phyloP scores from a whole-genome alignment of 2,329 filamentous ascomycete species.

The Rugonectria rugulosa region DNA sequence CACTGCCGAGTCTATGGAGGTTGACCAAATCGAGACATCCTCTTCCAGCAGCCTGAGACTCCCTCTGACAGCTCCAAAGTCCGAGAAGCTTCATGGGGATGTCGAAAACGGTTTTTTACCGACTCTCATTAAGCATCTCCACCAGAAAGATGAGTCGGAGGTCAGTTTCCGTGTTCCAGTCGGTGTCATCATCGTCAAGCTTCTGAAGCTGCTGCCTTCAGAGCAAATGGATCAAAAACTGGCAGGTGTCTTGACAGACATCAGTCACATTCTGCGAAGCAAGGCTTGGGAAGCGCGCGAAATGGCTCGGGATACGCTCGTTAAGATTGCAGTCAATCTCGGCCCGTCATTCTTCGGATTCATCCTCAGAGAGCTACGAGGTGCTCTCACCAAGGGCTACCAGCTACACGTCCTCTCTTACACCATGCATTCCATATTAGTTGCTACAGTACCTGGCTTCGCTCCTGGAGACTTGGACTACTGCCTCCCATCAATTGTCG shows the following conservation, averaged over 20 bases:
- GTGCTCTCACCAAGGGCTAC: constrained; percentile 83
- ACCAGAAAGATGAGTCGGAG: constrained; percentile 92
- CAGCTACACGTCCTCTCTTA: constrained; percentile 95
- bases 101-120: constrained; percentile 80
- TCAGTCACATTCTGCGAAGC: constrained; percentile 91
- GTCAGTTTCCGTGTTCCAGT: constrained; percentile 93
- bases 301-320: constrained; percentile 86
- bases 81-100: constrained; percentile 74
- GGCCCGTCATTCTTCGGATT: constrained; percentile 88
- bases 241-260: constrained; percentile 85
- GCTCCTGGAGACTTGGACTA: constrained; percentile 88
- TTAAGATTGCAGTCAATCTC: constrained; percentile 81
- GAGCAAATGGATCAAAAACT: constrained; percentile 77
- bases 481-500: constrained; percentile 78
- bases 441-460: constrained; percentile 76
- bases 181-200: constrained; percentile 86
- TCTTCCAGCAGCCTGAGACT: constrained; percentile 54
- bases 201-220: constrained; percentile 80
- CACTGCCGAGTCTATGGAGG: constrained; percentile 51
- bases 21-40: constrained; percentile 44
- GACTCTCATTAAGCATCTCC: constrained; percentile 81
- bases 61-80: constrained; percentile 69
- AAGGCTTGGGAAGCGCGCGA: constrained; percentile 89
- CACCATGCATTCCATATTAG: constrained; percentile 90
- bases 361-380: constrained; percentile 88